Conservation (phyloP, 192 early-diverging fungal species). For the Backusella morwellensis region DNA sequence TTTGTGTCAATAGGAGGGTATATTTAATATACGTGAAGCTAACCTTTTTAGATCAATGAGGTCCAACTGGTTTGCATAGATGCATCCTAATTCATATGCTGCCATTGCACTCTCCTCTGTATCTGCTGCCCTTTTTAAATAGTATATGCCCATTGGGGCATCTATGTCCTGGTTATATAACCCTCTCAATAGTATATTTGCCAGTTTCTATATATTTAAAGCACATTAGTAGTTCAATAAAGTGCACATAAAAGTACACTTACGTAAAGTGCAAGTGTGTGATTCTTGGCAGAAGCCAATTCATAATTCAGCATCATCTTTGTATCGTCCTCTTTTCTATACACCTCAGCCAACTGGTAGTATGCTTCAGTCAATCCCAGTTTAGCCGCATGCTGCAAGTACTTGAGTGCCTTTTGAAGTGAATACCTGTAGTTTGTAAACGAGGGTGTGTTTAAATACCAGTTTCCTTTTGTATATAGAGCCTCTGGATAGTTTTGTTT, state of each 20-base stretch:
- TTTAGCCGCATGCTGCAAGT: neutral
- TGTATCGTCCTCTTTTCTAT: neutral
- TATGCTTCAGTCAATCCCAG: neutral
- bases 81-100: neutral
- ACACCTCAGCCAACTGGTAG: neutral
- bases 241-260: neutral
- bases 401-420: neutral
- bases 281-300: neutral
- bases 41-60: neutral
- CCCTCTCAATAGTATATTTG: neutral
- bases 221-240: neutral
- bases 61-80: neutral
- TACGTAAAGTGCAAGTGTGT: neutral
- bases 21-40: neutral
- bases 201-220: neutral
- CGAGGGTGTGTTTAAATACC: conserved; percentile 51
- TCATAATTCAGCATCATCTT: neutral
- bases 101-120: neutral
- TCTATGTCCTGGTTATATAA: neutral
- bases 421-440: conserved; percentile 1
- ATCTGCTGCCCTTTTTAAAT: neutral
- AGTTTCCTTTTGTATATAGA: conserved; percentile 67
- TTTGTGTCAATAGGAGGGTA: neutral
- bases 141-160: neutral
- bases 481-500: conserved; percentile 70